Percentiles rank a stretch among this genome's conserved stretches.
Conservation (phyloP, 805 yeast genomes). For the Metschnikowia colocasiae region DNA sequence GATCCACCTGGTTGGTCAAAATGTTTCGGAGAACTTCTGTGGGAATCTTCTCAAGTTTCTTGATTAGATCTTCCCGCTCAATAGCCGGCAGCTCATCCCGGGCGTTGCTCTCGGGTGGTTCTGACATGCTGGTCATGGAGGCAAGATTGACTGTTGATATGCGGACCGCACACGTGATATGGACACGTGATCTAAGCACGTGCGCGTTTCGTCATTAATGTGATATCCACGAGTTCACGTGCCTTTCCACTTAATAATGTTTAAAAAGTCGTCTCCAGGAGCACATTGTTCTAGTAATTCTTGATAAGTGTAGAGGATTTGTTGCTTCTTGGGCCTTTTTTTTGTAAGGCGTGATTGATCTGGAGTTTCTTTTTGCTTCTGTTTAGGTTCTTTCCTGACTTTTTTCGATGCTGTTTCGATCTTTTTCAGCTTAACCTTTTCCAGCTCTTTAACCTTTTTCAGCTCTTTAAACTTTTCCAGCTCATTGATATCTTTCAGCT, state of each 20-base stretch:
- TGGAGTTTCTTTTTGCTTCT: neutral
- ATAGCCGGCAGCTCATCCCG: conserved; percentile 3
- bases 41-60: conserved; percentile 19
- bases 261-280: conserved; percentile 5
- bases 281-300: conserved; percentile 1
- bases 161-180: conserved; percentile 12
- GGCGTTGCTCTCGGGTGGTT: neutral
- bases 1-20: conserved; percentile 47
- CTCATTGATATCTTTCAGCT: too few relatives aligned
- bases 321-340: neutral
- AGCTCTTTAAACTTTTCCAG: neutral
- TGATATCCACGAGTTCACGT: neutral
- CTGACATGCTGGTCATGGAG: neutral
- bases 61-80: conserved; percentile 14
- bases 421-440: neutral
- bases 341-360: too few relatives aligned
- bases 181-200: neutral
- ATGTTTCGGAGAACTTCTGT: conserved; percentile 21
- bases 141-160: neutral
- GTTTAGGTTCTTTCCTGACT: neutral
- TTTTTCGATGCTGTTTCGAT: neutral
- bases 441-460: neutral
- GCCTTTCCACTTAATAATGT: neutral
- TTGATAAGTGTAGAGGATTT: neutral
- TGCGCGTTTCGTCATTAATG: too few relatives aligned